Percentiles rank a stretch among this genome's conserved stretches.
Conservation (phyloP, 1,139 yeast species). For the Diutina sp. region DNA sequence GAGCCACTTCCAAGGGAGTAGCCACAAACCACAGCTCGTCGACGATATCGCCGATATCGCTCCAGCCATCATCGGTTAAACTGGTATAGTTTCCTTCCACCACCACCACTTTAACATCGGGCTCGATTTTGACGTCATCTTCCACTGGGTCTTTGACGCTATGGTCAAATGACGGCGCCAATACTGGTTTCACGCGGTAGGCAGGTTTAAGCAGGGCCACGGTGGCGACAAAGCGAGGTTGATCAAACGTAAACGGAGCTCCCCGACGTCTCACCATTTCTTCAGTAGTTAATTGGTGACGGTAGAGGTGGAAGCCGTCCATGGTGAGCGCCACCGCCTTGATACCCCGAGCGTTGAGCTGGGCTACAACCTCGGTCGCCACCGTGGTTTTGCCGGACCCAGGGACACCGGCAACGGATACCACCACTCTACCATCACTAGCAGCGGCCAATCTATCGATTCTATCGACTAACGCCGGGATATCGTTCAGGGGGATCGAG, state of each 20-base stretch:
- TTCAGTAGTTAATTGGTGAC: constrained; percentile 35
- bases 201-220: constrained; percentile 7
- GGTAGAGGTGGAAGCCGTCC: constrained; percentile 80
- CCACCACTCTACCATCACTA: constrained; percentile 6
- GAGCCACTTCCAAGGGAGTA: constrained; percentile 32
- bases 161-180: constrained; percentile 74
- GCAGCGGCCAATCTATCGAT: not conserved
- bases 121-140: constrained; percentile 30
- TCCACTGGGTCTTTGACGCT: constrained; percentile 50
- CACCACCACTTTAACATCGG: constrained; percentile 36
- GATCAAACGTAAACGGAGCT: constrained; percentile 77
- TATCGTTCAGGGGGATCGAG: not conserved
- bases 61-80: constrained; percentile 39
- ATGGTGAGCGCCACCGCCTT: constrained; percentile 24
- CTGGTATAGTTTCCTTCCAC: constrained; percentile 57
- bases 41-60: constrained; percentile 19
- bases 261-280: constrained; percentile 61
- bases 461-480: not conserved
- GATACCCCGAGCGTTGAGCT: constrained; percentile 9
- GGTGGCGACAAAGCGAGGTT: constrained; percentile 20
- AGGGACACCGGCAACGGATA: constrained; percentile 63
- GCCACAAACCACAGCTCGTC: constrained; percentile 34
- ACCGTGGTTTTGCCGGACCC: constrained; percentile 77
- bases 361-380: constrained; percentile 19
- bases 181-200: not conserved